phyloP scores from a whole-genome alignment of 2,329 filamentous ascomycete genomes.

The Penicillium aurantiogriseum region DNA sequence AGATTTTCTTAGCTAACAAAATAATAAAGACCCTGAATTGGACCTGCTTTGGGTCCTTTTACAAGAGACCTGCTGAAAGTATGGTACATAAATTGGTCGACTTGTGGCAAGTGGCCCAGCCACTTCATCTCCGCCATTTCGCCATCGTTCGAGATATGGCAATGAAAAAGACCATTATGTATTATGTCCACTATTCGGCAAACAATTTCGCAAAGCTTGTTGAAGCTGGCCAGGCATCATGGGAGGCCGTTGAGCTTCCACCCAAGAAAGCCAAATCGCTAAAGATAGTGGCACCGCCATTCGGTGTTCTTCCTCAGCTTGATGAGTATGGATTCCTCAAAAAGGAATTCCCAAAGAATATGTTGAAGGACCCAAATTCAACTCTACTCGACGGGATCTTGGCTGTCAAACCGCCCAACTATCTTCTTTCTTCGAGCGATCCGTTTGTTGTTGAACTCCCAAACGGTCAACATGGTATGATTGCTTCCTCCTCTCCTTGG shows the following conservation, averaged over 20 bases:
- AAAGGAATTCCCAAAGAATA: constrained; percentile 32
- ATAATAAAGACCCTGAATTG: constrained; percentile 40
- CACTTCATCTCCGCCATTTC: constrained; percentile 56
- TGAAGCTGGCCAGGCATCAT: constrained; percentile 48
- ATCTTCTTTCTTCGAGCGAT: constrained; percentile 37
- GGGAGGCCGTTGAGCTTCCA: constrained; percentile 52
- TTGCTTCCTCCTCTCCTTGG: not conserved
- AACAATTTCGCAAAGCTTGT: constrained; percentile 55
- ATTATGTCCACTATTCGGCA: constrained; percentile 57
- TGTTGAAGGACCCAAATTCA: constrained; percentile 43
- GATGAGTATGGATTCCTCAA: constrained; percentile 52
- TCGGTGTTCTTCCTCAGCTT: constrained; percentile 35
- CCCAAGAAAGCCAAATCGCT: constrained; percentile 33
- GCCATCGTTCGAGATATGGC: constrained; percentile 56
- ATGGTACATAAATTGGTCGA: constrained; percentile 54
- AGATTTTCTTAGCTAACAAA: not conserved
- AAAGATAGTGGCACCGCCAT: constrained; percentile 27
- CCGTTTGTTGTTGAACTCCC: constrained; percentile 27
- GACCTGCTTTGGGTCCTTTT: constrained; percentile 51
- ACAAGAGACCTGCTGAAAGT: constrained; percentile 55
- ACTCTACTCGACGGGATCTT: constrained; percentile 44
- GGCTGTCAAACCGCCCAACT: constrained; percentile 32
- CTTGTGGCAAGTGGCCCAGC: constrained; percentile 59
- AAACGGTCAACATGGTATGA: constrained; percentile 36
- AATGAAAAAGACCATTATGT: constrained; percentile 47